Evolutionary conservation across 306 rosid genomes (phyloP), one percentile per base, ranked within the genome.

Genomic region (Prunus dulcis): DNA sequence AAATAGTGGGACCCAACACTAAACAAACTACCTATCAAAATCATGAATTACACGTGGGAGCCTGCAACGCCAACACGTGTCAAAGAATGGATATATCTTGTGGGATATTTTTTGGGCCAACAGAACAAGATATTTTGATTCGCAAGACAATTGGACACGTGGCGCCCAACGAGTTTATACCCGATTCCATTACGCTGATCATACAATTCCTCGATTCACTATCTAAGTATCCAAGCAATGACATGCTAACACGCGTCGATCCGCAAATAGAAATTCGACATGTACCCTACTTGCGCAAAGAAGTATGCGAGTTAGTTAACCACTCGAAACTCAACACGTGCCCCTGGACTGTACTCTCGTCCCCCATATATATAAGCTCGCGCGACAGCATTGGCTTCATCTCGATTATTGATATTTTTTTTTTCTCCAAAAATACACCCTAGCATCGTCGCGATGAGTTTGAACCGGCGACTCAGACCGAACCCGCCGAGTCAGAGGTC

Each of bases 111-210:
- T 62, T 23, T 2, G 3, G 0, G 55, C 43, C 83, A 78, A 83
- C 78, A 66, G 20, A 46, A 46, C 32, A 60, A 66, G 87, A 80
- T 86, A 77, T 80, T 82, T 85, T 12, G 74, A 66, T 72, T 83
- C 34, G 13, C 22, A 7, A 9, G 23, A 13, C 18, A 0, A 0
- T 2, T 1, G 9, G 30, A 71, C 84, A 83, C 87, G 83, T 82
- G 87, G 74, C 80, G 6, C 19, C 22, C 20, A 9, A 23, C n/a
- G 27, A 56, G 12, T 14, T 38, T 22, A 2, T 22, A 19, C 73
- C 78, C 63, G 43, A 15, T 9, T 52, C 55, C 43, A 52, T 72
- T 52, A 66, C 61, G 5, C 50, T 3, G 4, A 34, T 51, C 49
- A 43, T 28, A 74, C 6, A 7, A 34, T 38, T 34, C 56, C 76